Evolutionary conservation across 768 basidiomycete genomes (phyloP).

Genomic region (Suillus subalutaceus): DNA sequence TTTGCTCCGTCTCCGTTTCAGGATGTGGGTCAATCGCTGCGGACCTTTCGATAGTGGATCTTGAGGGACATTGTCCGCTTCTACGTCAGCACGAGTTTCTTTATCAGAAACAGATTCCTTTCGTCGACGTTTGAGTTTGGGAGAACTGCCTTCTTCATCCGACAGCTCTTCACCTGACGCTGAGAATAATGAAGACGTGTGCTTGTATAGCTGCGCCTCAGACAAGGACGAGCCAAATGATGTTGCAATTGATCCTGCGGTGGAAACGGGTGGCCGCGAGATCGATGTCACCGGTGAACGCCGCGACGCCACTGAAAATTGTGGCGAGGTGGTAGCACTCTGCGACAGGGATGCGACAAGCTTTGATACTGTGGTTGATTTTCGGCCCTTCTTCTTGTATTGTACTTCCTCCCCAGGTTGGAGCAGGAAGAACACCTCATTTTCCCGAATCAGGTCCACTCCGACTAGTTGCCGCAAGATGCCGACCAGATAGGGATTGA

Average conservation of each 20-base stretch:
- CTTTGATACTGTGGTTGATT: constrained; percentile 14
- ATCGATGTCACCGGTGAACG: constrained; percentile 25
- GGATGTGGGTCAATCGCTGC: constrained; percentile 4
- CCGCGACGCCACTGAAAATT: constrained; percentile 17
- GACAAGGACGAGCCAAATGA: constrained; percentile 19
- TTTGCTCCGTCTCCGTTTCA: constrained; percentile 24
- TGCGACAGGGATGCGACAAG: constrained; percentile 9
- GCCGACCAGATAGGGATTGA: constrained; percentile 57
- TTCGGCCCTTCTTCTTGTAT: constrained; percentile 12
- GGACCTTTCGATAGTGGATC: background rate
- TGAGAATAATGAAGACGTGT: constrained; percentile 27
- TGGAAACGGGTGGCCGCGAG: constrained; percentile 25
- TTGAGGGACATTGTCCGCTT: background rate
- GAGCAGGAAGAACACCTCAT: constrained; percentile 67
- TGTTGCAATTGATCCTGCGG: constrained; percentile 24
- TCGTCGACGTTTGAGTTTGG: constrained; percentile 13
- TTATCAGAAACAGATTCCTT: constrained; percentile 22
- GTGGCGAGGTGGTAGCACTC: constrained; percentile 12
- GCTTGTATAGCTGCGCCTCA: constrained; percentile 20
- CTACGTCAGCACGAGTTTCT: background rate
- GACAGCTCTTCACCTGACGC: constrained; percentile 31
- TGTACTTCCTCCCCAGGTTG: constrained; percentile 45
- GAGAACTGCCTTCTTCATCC: constrained; percentile 11
- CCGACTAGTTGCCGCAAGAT: constrained; percentile 64
- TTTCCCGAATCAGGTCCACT: constrained; percentile 63